Percentiles rank a stretch among this genome's conserved stretches.
phyloP scores from a whole-genome alignment of 352 stramenopile species.

The Phytophthora meadii region DNA sequence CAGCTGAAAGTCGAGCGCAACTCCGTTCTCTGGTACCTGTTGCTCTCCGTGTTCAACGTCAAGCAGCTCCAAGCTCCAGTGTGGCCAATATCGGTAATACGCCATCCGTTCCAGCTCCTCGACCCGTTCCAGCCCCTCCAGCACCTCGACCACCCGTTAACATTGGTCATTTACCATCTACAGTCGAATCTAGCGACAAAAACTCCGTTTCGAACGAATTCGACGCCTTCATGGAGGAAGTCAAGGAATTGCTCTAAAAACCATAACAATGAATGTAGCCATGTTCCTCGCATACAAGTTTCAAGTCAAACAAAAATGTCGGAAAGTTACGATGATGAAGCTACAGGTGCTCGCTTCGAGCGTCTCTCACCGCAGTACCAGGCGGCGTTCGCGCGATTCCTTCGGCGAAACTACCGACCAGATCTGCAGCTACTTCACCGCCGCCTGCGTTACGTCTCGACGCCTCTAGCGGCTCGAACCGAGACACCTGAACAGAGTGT shows the following conservation, averaged over 20 bases:
- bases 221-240: slow-evolving; percentile 79
- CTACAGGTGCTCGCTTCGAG: slow-evolving; percentile 40
- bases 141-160: slow-evolving; percentile 20
- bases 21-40: slow-evolving; percentile 69
- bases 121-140: slow-evolving; percentile 30
- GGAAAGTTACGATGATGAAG: slow-evolving; percentile 23
- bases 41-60: slow-evolving; percentile 63
- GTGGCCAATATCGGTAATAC: slow-evolving; percentile 4
- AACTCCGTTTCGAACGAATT: slow-evolving; percentile 62
- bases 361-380: slow-evolving; percentile 39
- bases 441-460: slow-evolving; percentile 14
- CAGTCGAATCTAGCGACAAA: slow-evolving; percentile 7
- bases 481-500: slow-evolving; percentile 9
- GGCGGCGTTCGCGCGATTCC: slow-evolving; percentile 40
- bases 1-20: slow-evolving; percentile 46
- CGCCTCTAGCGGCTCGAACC: background rate
- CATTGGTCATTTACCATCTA: background rate
- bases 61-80: slow-evolving; percentile 9
- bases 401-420: slow-evolving; percentile 31
- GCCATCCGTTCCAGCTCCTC: slow-evolving; percentile 17
- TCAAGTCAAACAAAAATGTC: slow-evolving; percentile 10
- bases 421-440: slow-evolving; percentile 24
- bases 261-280: slow-evolving; percentile 17
- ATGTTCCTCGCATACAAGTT: slow-evolving; percentile 15
- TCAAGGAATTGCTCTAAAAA: slow-evolving; percentile 47